Evolutionary conservation across 2,329 filamentous ascomycete genomes (phyloP), one percentile per base, ranked within the genome.

Genomic region (Rutstroemia sp.): DNA sequence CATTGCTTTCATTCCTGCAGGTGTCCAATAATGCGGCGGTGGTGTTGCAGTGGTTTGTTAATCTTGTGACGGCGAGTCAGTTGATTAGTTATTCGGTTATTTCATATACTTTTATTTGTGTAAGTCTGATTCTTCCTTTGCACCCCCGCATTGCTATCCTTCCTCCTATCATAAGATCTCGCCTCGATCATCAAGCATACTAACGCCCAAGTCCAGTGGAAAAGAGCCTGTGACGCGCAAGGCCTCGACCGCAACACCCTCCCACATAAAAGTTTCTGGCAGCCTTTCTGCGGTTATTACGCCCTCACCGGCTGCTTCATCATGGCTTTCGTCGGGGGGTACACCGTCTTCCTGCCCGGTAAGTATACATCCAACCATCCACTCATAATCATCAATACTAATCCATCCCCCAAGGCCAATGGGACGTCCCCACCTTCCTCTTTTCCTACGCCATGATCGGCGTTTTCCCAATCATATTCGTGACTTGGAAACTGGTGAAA

Each of bases 21-120:
- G 75, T 86, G 27, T 80, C 76, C 10, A 78, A 78, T 63, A 70
- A 73, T 55, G 75, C 81, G 0, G 75, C 80, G 0, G 75, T 79
- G 34, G 83, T 86, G 2, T 70, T 87, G 61, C 75, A 74, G 23
- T 86, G 82, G 82, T 79, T 86, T 59, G 75, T 83, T 58, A 83
- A 78, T 66, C 70, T 86, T 44, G 78, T 77, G 16, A 81, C 77
- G 56, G 74, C 77, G 2, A 76, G 74, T 1, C 77, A 76, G 9
- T 72, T 80, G 60, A 79, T 80, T 54, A 78, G 76, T 10, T 82
- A 79, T 76, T 72, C 74, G 48, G 73, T 73, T 52, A 76, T 78
- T 61, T 76, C 76, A 51, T 73, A 82, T 59, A 77, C 82, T 4
- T 83, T 80, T 65, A 71, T 84, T 37, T 54, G 52, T 34, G 52